Base-by-base conservation (phyloP, 176 grass and related monocot species). In the Aegilops speltoides region DNA sequence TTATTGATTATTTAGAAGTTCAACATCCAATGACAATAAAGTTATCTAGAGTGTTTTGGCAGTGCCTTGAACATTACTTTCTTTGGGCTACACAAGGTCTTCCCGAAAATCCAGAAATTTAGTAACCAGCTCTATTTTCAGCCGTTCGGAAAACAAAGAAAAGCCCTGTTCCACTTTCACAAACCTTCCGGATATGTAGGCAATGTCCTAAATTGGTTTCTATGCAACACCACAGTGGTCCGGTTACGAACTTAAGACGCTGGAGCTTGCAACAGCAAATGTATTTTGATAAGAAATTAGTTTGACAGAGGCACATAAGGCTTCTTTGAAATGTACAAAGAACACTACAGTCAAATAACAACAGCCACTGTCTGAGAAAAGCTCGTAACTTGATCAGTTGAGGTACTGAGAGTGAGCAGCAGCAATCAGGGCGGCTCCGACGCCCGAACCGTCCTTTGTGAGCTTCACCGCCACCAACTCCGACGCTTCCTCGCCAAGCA, bases 351-450 rank as follows among this genome's bases (percentile, higher is more conserved):
- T 9, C 28, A 33, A 77, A 78, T 14, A 22, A 23, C 37, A 74
- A 56, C 20, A 50, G 9, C 36, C 82, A 5, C 69, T 68, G 1
- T 23, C 36, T 13, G 24, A 8, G 8, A 45, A 16, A 65, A 41
- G 26, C 34, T 60, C 32, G 36, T 2, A 69, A 61, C 48, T 33
- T 25, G 24, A 19, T 69, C 62, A 48, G 3, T 56, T 88, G 23
- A 24, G 37, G 36, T 79, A 68, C 54, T 90, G 78, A n/a, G 93
- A 92, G 50, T 95, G 88, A 63, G 93, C 83, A 67, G 96, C 96
- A 8, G 90, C 96, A 32, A 98, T 87, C 13, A 95, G 82, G 20
- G 96, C 96, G 22, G 93, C 96, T n/a, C 96, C 96, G 9, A 94
- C 52, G 19, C 96, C 96, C 3, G 93, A 98, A 37, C 96, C 96